A percentile compares a stretch with the other conserved stretches of the same genome.
These are phyloP conservation scores for Sugiyamaella lignohabitans DNA, from an alignment of 805 yeast genomes.

Conservation along the genomic window DNA sequence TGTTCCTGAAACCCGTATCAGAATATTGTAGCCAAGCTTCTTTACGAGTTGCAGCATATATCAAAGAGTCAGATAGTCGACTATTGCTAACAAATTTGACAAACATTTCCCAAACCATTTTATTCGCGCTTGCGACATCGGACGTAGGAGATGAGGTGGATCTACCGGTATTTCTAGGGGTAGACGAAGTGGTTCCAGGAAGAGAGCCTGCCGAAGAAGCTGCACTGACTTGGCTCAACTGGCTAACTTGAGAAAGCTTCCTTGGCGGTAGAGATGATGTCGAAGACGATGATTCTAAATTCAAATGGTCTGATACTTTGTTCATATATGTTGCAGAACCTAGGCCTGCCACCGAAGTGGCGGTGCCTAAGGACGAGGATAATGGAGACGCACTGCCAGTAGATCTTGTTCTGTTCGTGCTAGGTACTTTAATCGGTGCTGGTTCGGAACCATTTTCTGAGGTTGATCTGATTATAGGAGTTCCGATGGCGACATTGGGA, in stretches of 20 bases:
- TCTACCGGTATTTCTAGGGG: no score
- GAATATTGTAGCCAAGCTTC: conserved; percentile 30
- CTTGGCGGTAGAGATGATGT: not conserved
- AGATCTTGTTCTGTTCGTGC: not conserved
- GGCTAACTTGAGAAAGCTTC: conserved; percentile 1
- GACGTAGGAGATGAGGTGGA: no score
- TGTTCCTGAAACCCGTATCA: conserved; percentile 16
- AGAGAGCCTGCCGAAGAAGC: not conserved
- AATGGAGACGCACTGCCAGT: not conserved
- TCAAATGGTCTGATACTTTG: not conserved
- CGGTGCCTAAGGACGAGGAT: not conserved
- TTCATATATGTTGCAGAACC: not conserved
- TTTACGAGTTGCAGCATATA: conserved; percentile 26
- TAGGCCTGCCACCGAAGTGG: not conserved
- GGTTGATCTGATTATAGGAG: not conserved
- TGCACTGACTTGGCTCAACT: not conserved
- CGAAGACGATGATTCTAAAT: not conserved
- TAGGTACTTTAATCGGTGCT: not conserved
- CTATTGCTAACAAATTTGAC: conserved; percentile 17
- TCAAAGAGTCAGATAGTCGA: conserved; percentile 22
- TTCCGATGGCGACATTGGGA: not conserved
- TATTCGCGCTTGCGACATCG: conserved; percentile 2
- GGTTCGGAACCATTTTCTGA: not conserved
- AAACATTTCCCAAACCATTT: conserved; percentile 16
- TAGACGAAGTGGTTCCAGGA: not conserved